Percentiles rank a stretch among this genome's conserved stretches.
phyloP scores from a whole-genome alignment of 73 alveolate species.

The Paramecium pentaurelia region DNA sequence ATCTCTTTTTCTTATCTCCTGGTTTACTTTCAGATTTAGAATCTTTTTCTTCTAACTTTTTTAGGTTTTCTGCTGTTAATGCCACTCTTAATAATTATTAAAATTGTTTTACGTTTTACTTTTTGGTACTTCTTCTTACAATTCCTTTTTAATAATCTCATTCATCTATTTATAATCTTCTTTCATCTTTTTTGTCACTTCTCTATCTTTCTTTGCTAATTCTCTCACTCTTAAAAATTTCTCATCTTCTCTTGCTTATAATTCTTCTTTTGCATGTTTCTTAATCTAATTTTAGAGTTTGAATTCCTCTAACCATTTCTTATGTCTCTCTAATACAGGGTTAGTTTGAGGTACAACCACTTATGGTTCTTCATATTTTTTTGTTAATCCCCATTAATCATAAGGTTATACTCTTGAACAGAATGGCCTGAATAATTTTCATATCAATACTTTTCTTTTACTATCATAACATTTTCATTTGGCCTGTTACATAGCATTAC shows the following conservation, averaged over 20 bases:
- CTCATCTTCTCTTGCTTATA: slow-evolving; percentile 57
- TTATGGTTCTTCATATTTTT: background rate
- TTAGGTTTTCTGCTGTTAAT: slow-evolving; percentile 76
- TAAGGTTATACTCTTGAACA: slow-evolving; percentile 80
- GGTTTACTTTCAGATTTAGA: background rate
- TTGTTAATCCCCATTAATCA: slow-evolving; percentile 81
- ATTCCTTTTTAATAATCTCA: slow-evolving; percentile 49
- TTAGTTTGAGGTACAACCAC: background rate
- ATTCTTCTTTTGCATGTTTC: slow-evolving; percentile 72
- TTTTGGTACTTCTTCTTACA: slow-evolving; percentile 20
- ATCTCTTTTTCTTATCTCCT: slow-evolving; percentile 52
- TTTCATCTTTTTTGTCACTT: slow-evolving; percentile 61
- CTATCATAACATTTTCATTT: slow-evolving; percentile 67
- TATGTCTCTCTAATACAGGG: slow-evolving; percentile 64
- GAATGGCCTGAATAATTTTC: slow-evolving; percentile 69
- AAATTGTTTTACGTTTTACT: background rate
- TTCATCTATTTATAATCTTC: slow-evolving; percentile 60
- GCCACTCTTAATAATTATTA: slow-evolving; percentile 1
- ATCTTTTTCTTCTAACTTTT: slow-evolving; percentile 55
- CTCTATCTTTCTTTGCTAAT: slow-evolving; percentile 63
- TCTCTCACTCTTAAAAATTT: slow-evolving; percentile 63
- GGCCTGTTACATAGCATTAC: slow-evolving; percentile 94
- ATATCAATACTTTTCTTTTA: slow-evolving; percentile 62
- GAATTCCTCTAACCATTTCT: slow-evolving; percentile 59
- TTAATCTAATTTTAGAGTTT: slow-evolving; percentile 67